Evolutionary conservation across 2,329 filamentous ascomycete genomes (phyloP).

Genomic region (Triangularia setosa): DNA sequence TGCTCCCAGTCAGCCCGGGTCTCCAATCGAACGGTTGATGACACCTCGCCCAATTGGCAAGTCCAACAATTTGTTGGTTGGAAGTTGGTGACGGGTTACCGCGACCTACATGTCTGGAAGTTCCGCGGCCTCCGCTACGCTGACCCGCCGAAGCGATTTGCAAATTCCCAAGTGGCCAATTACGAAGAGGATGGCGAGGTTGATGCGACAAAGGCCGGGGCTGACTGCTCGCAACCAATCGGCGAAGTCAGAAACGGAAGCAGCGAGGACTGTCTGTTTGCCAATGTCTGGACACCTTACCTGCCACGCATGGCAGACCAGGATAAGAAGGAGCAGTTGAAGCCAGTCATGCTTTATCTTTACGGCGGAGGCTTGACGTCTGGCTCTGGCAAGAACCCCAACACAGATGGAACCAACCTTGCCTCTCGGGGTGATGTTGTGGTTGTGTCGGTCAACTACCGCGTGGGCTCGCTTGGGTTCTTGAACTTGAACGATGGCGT

Average conservation of each 20-base stretch:
- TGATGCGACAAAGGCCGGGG: conserved; percentile 27
- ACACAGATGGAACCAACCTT: conserved; percentile 43
- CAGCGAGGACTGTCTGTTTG: conserved; percentile 35
- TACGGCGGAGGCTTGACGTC: conserved; percentile 41
- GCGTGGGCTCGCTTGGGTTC: conserved; percentile 30
- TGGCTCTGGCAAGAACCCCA: conserved; percentile 40
- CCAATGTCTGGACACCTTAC: conserved; percentile 38
- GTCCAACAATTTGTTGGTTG: conserved; percentile 26
- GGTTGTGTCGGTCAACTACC: conserved; percentile 41
- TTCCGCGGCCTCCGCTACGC: conserved; percentile 34
- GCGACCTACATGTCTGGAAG: conserved; percentile 32
- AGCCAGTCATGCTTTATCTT: conserved; percentile 46
- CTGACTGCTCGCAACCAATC: conserved; percentile 31
- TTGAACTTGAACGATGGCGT: conserved; percentile 32
- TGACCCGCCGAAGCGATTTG: conserved; percentile 27
- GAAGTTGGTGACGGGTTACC: conserved; percentile 31
- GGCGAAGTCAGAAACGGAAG: conserved; percentile 30
- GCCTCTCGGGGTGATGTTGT: conserved; percentile 44
- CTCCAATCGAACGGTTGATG: conserved; percentile 22
- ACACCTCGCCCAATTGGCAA: conserved; percentile 27
- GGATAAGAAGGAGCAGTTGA: conserved; percentile 30
- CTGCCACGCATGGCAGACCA: conserved; percentile 25
- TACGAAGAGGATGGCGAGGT: conserved; percentile 24
- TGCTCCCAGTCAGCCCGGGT: conserved; percentile 32
- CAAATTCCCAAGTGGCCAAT: conserved; percentile 24